A percentile compares a stretch with the other conserved stretches of the same genome.
Evolutionary conservation across 345 rosid species (phyloP).

Genomic region (Brassica napus): DNA sequence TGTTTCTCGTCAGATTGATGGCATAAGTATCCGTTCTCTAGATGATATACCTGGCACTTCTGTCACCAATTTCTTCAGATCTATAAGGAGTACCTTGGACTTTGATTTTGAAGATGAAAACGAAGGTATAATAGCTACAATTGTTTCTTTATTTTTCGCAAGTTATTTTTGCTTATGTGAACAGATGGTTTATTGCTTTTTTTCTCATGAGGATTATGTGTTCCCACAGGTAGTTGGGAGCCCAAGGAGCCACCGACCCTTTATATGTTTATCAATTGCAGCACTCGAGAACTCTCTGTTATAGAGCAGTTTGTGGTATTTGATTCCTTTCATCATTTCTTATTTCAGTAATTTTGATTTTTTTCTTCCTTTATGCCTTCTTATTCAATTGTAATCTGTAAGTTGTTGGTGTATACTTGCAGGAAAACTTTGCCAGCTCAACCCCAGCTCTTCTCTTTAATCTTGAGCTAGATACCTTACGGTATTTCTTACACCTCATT

Average conservation of each 20-base stretch:
- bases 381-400: neutral
- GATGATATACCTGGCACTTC: constrained; percentile 76
- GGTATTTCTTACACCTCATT: constrained; percentile 50
- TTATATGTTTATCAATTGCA: constrained; percentile 78
- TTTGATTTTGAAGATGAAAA: constrained; percentile 92
- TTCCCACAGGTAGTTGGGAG: constrained; percentile 74
- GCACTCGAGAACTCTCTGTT: constrained; percentile 80
- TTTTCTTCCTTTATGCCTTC: neutral
- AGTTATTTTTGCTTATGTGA: neutral
- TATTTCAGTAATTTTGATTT: neutral
- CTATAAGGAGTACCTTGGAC: constrained; percentile 83
- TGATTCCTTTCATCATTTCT: constrained; percentile 22
- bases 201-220: constrained; percentile 10
- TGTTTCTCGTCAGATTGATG: constrained; percentile 64
- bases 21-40: constrained; percentile 71
- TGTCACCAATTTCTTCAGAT: constrained; percentile 73
- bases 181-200: neutral
- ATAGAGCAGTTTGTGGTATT: constrained; percentile 95
- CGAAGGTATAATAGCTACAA: constrained; percentile 57
- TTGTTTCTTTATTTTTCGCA: neutral
- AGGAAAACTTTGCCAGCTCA: constrained; percentile 79
- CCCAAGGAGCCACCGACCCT: constrained; percentile 77
- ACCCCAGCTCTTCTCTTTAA: constrained; percentile 85
- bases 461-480: constrained; percentile 93
- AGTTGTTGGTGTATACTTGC: constrained; percentile 41